Conservation (phyloP, 2,329 filamentous ascomycete species). For the Teratosphaeria viscida region DNA sequence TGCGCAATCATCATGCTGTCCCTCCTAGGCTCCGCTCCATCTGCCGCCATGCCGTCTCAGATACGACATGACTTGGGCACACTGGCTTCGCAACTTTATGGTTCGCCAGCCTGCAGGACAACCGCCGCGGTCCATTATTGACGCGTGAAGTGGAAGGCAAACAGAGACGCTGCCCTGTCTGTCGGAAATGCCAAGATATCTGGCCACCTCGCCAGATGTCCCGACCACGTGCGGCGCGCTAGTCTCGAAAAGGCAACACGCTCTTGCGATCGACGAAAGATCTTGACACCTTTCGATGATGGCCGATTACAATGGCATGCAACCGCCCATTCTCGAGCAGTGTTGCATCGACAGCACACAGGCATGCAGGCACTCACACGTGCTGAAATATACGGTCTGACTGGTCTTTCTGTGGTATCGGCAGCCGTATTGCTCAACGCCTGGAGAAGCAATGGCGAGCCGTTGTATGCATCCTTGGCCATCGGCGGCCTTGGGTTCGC, state of each 20-base stretch:
- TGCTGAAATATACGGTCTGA: conserved; percentile 46
- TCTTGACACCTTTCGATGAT: background rate
- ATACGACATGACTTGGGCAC: too few relatives aligned
- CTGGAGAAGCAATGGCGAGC: conserved; percentile 75
- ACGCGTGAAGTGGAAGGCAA: too few relatives aligned
- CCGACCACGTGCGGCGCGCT: background rate
- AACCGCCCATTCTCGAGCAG: background rate
- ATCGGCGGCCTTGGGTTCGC: conserved; percentile 78
- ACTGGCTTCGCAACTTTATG: too few relatives aligned
- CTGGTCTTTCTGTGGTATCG: conserved; percentile 58
- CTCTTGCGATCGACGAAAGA: background rate
- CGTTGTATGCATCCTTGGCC: conserved; percentile 76
- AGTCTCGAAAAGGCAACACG: background rate
- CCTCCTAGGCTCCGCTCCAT: too few relatives aligned
- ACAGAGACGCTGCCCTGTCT: too few relatives aligned
- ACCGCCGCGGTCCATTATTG: too few relatives aligned
- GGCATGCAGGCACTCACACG: conserved; percentile 33
- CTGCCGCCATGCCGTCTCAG: too few relatives aligned
- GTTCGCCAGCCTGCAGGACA: too few relatives aligned
- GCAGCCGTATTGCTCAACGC: conserved; percentile 68
- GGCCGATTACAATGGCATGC: background rate
- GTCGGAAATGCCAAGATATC: background rate
- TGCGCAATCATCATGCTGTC: too few relatives aligned
- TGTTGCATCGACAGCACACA: background rate
- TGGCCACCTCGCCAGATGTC: background rate